These are phyloP conservation scores for Alternaria triticina DNA, from an alignment of 2,329 filamentous ascomycete species.

Conservation along the genomic window DNA sequence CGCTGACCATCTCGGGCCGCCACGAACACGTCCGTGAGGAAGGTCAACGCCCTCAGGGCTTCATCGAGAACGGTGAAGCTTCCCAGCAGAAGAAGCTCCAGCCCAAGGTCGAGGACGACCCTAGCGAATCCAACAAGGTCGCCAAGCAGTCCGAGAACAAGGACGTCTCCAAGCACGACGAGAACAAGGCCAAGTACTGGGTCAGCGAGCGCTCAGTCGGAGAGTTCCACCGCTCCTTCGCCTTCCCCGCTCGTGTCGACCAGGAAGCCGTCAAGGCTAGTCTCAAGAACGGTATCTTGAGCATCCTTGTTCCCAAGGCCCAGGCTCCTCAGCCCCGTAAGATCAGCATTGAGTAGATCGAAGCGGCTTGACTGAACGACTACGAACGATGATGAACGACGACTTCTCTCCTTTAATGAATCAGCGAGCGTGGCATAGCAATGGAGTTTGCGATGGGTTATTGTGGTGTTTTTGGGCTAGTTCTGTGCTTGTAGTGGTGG, in stretches of 20 bases:
- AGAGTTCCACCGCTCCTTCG: conserved; percentile 65
- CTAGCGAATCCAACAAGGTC: conserved; percentile 34
- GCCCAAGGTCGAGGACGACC: conserved; percentile 72
- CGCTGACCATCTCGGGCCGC: conserved; percentile 72
- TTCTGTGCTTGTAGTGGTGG: background rate
- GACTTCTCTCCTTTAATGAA: background rate
- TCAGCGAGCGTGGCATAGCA: background rate
- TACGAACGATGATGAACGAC: background rate
- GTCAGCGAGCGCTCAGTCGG: conserved; percentile 65
- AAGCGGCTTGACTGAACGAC: background rate
- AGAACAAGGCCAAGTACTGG: conserved; percentile 72
- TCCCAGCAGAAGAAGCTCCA: conserved; percentile 38
- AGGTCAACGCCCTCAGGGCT: conserved; percentile 57
- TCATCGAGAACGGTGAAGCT: conserved; percentile 51
- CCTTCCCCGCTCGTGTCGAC: conserved; percentile 63
- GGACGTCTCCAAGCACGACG: conserved; percentile 48
- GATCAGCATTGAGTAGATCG: conserved; percentile 62
- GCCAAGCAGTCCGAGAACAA: conserved; percentile 44
- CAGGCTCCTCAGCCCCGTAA: conserved; percentile 56
- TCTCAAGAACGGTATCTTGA: conserved; percentile 66
- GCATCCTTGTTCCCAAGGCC: conserved; percentile 64
- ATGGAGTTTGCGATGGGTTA: background rate
- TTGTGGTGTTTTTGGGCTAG: background rate
- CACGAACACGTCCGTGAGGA: conserved; percentile 69
- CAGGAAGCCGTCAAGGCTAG: conserved; percentile 67